A percentile compares a stretch with the other conserved stretches of the same genome.
These are phyloP conservation scores for Penicillium freii DNA, from an alignment of 2,329 filamentous ascomycete genomes.

Conservation along the genomic window DNA sequence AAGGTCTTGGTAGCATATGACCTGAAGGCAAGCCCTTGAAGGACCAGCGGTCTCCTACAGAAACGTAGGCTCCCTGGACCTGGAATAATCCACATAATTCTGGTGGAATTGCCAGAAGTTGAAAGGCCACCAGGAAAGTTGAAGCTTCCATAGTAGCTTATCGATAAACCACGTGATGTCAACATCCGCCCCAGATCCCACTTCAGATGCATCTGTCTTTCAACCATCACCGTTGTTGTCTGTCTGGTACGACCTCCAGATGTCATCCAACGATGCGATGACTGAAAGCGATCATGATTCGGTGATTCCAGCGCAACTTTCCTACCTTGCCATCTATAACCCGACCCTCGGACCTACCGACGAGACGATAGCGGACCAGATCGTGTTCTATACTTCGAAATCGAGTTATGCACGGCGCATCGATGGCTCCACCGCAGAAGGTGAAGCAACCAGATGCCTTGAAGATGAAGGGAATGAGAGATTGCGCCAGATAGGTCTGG, in stretches of 20 bases:
- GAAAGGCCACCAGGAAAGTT: not conserved
- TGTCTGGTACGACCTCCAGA: constrained; percentile 13
- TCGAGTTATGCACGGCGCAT: constrained; percentile 29
- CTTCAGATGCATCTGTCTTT: constrained; percentile 10
- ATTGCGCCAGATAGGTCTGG: constrained; percentile 87
- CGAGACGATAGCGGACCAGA: constrained; percentile 73
- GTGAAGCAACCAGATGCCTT: constrained; percentile 31
- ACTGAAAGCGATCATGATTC: constrained; percentile 36
- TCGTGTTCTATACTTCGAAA: constrained; percentile 84
- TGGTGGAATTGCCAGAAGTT: not conserved
- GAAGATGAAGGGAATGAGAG: constrained; percentile 77
- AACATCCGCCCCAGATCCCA: constrained; percentile 26
- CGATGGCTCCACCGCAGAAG: constrained; percentile 17
- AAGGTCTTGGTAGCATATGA: constrained; percentile 33
- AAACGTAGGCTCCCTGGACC: constrained; percentile 23
- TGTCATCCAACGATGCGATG: constrained; percentile 36
- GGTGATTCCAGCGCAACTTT: constrained; percentile 75
- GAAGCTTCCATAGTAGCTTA: constrained; percentile 17
- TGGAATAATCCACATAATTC: constrained; percentile 28
- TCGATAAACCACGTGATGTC: constrained; percentile 39
- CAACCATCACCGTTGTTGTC: constrained; percentile 9
- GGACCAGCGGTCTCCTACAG: constrained; percentile 18
- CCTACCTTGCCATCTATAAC: constrained; percentile 94
- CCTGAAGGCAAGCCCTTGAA: constrained; percentile 17
- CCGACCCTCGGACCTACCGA: constrained; percentile 72